Base-by-base conservation (phyloP, 2,329 filamentous ascomycete genomes). In the Exophiala spinifera region DNA sequence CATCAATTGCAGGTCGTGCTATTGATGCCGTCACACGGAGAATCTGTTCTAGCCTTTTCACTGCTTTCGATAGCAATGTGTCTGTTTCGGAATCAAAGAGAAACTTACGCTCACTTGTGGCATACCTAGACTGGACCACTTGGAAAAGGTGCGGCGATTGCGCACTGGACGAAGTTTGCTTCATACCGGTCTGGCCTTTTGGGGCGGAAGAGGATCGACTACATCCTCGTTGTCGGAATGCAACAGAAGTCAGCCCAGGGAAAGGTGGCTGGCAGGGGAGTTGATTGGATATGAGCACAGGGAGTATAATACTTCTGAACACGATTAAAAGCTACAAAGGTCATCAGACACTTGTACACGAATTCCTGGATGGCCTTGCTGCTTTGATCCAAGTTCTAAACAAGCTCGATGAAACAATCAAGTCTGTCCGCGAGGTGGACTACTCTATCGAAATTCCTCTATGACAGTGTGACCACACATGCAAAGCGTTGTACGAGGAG, bases 171-270 rank as follows among this genome's bases (percentile, higher is more conserved):
- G 77, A 86, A 66, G 67, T 84, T 2, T 83, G 83, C 57, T 76
- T 81, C 43, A 72, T 85, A n/a, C 82, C 82, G 1, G 84, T 86
- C 63, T 87, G 83, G 83, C 84, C 83, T 0, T 72, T 77, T 65
- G 83, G 83, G 0, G 72, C 69, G 0, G 63, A 69, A 0, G 73
- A 81, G 21, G 83, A 86, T 63, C 80, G 83, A 61, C 74, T 72
- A 28, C 64, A 69, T 39, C 80, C 80, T 4, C 64, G 65, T 33
- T 82, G 79, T 51, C 62, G 65, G 47, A 67, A 71, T 62, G 63
- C 59, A 5, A 61, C 53, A 10, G 53, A 56, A 14, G 11, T 51
- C n/a, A 28, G 37, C 6, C 37, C 21, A 4, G 49, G 49, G 15
- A 21, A 2, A 15, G 53, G 53, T 39, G 56, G 56, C 36, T 56